A percentile compares a stretch with the other conserved stretches of the same genome.
These are phyloP conservation scores for Globisporangium camurandrum DNA, from an alignment of 352 stramenopile genomes.

Conservation along the genomic window DNA sequence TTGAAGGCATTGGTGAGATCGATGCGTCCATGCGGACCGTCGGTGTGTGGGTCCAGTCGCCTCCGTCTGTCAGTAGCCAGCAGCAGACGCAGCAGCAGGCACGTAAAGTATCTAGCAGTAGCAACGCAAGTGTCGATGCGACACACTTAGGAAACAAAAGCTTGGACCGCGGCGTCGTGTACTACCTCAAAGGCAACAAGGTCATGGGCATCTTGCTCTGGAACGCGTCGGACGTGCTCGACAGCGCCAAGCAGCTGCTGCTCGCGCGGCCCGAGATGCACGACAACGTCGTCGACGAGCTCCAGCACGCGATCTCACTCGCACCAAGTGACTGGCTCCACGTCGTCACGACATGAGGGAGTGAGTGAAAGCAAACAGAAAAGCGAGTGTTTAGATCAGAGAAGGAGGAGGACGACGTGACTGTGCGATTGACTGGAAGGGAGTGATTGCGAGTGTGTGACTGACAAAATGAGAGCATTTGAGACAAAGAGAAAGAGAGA, in stretches of 20 bases:
- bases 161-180: slow-evolving; percentile 86
- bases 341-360: slow-evolving; percentile 42
- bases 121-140: background rate
- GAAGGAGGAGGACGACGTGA: too few relatives aligned
- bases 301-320: slow-evolving; percentile 79
- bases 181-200: slow-evolving; percentile 87
- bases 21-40: slow-evolving; percentile 67
- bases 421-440: too few relatives aligned
- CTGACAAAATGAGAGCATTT: too few relatives aligned
- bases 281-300: slow-evolving; percentile 64
- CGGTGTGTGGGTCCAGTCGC: slow-evolving; percentile 77
- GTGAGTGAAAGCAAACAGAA: background rate
- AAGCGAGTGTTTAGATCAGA: too few relatives aligned
- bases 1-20: slow-evolving; percentile 85
- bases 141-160: too few relatives aligned
- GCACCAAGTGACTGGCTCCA: slow-evolving; percentile 86
- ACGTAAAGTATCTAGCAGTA: background rate
- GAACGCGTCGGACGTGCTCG: slow-evolving; percentile 84
- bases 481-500: too few relatives aligned
- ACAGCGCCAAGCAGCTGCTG: slow-evolving; percentile 81
- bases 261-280: slow-evolving; percentile 57
- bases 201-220: slow-evolving; percentile 88
- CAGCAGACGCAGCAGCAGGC: background rate
- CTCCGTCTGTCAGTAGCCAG: slow-evolving; percentile 7
- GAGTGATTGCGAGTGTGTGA: too few relatives aligned